Base-by-base conservation (phyloP, 352 stramenopile species). In the Phytophthora pseudosyringae region DNA sequence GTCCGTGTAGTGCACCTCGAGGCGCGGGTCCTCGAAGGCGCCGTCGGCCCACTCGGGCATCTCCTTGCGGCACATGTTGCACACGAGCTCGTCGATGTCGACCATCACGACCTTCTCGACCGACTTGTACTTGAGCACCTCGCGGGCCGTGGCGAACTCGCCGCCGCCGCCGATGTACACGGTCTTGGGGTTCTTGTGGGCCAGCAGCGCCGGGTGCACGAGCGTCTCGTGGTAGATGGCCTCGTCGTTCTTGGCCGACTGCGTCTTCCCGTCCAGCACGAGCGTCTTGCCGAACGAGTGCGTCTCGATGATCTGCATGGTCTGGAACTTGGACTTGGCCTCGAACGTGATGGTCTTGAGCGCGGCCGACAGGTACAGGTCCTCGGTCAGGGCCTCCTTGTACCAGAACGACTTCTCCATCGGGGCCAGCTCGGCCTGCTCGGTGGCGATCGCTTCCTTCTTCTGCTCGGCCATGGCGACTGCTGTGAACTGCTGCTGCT, bases 41-140 rank as follows among this genome's bases (percentile, higher is more conserved):
- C 93, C 88, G 43, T 93, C 90, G 28, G 89, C 86, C 94, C 93
- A 98, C 78, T 98, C 90, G n/a, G 90, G 93, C 60, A 98, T 78
- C 64, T 98, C 84, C 62, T 98, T 86, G 61, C 87, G 91, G 77
- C 90, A 98, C 57, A 98, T 80, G 53, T 98, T 88, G 68, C 97
- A 93, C 35, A 98, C 94, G 15, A 91, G 69, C 60, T 95, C 79
- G 70, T 99, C 96, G 39, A 99, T 95, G 78, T 99, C 96, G 7
- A 98, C 91, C 95, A 98, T 98, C 48, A 98, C 93, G 44, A 95
- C 81, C 62, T 97, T 93, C 79, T 98, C 94, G 18, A 99, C 89
- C 53, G 85, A 90, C 73, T 83, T 83, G 80, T 98, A 84, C 62
- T 95, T 91, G 48, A 98, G 78, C 36, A 94, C 76, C 67, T 99